These are phyloP conservation scores for Cordia subcordata DNA, from an alignment of 257 asterid species.

Conservation along the genomic window DNA sequence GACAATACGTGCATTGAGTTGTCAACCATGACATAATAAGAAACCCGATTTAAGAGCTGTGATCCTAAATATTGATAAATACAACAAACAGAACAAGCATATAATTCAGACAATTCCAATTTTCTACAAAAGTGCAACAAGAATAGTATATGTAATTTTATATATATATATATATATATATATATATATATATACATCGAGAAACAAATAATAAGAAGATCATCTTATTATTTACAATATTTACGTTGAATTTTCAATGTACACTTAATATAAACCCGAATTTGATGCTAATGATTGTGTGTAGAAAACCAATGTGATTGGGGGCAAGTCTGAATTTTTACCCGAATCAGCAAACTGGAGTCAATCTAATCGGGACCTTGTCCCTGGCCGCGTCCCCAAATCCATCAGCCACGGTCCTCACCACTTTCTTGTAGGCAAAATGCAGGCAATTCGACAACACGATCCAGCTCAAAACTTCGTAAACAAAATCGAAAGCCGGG, in stretches of 20 bases:
- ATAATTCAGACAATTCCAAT: too few species aligned
- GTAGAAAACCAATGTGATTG: conserved; percentile 4
- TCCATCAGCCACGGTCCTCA: conserved; percentile 48
- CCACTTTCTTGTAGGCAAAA: conserved; percentile 66
- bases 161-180: too few species aligned
- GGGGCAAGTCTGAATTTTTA: too few species aligned
- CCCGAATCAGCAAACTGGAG: conserved; percentile 49
- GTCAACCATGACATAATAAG: too few species aligned
- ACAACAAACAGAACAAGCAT: too few species aligned
- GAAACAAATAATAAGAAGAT: too few species aligned
- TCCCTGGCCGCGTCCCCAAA: conserved; percentile 43
- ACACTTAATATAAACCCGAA: background rate
- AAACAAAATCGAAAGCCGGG: conserved; percentile 90
- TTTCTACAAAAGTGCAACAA: background rate
- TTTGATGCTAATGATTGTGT: background rate
- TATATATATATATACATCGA: too few species aligned
- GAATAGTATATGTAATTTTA: too few species aligned
- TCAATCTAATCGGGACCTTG: conserved; percentile 49
- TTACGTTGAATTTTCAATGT: conserved; percentile 15
- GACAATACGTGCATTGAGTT: too few species aligned
- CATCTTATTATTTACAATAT: conserved; percentile 22
- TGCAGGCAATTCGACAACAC: conserved; percentile 83
- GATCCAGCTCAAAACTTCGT: conserved; percentile 72
- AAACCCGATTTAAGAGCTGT: too few species aligned
- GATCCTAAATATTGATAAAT: too few species aligned